Evolutionary conservation across 805 yeast species (phyloP), one percentile per base, ranked within the genome.

Genomic region (Lachancea sp.): DNA sequence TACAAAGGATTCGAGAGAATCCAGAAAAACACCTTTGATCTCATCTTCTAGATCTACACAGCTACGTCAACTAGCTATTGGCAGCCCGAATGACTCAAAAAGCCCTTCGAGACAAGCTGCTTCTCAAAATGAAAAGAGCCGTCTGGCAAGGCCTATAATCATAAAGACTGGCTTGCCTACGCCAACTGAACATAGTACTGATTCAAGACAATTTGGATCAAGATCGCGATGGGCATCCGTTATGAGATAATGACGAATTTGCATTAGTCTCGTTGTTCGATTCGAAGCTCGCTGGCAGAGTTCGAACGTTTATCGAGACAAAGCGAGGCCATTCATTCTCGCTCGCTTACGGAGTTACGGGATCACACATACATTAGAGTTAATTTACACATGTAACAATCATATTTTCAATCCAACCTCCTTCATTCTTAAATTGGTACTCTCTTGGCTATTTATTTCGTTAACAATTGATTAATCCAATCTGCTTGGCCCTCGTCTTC

Each of bases 171-270:
- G 51, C n/a, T 40, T 49, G 35, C 42, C 48, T 4, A 47, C 41
- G 26, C 47, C 52, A 13, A 37, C 47, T 6, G 27, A 42, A 10
- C 41, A 49, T 6, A 11, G 27, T 3, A 22, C 39, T 7, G 19
- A 35, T 18, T 20, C 38, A 22, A 36, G 19, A 25, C 39, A 18
- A 31, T 31, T 47, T 32, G 41, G 49, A 15, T 30, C 42, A n/a
- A 51, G 48, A 34, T 52, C 56, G 11, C 42, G 46, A 38, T 55
- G 56, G 58, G 52, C 51, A 15, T 48, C 58, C 16, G 47, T 55
- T 18, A 51, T 55, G 49, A 49, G 46, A 27, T 52, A 29, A 38
- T 11, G 30, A 18, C 19, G 13, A 29, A n/a, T 25, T 25, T 20
- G 26, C 38, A 17, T 18, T 11, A 6, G 26, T 19, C 15, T n/a